phyloP scores from a whole-genome alignment of 805 yeast genomes.

The Blastobotrys chiropterorum region DNA sequence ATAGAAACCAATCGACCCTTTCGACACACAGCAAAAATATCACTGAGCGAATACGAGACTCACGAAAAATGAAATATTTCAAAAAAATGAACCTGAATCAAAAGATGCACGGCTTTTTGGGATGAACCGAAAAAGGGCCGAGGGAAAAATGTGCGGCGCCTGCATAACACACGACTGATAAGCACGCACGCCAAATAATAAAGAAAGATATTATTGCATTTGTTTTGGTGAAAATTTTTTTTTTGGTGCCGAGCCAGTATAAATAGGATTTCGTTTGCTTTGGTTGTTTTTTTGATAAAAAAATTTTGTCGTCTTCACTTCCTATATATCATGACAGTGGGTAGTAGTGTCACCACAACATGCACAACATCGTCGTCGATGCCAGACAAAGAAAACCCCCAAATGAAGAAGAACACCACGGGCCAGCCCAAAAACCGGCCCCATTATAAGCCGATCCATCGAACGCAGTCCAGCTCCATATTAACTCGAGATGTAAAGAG shows the following conservation, averaged over 20 bases:
- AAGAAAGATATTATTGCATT: background rate
- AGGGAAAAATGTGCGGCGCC: background rate
- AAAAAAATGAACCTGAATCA: background rate
- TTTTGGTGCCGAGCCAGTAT: too few species aligned
- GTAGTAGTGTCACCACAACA: background rate
- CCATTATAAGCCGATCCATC: constrained; percentile 15
- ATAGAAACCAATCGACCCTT: too few species aligned
- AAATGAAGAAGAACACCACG: background rate
- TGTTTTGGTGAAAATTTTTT: too few species aligned
- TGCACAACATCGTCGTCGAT: background rate
- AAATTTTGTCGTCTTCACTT: background rate
- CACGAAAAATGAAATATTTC: background rate
- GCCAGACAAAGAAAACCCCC: background rate
- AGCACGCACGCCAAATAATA: background rate
- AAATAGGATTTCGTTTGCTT: too few species aligned
- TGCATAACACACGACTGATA: background rate
- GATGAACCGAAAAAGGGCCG: too few species aligned
- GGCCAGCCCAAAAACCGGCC: constrained; percentile 3
- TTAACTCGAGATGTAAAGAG: constrained; percentile 10
- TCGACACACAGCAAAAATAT: background rate
- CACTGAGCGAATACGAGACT: background rate
- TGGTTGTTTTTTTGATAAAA: background rate
- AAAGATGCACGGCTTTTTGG: too few species aligned
- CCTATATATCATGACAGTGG: background rate
- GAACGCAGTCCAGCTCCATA: constrained; percentile 11